Evolutionary conservation across 305 asterid species (phyloP).

Genomic region (Plantago lanceolata): DNA sequence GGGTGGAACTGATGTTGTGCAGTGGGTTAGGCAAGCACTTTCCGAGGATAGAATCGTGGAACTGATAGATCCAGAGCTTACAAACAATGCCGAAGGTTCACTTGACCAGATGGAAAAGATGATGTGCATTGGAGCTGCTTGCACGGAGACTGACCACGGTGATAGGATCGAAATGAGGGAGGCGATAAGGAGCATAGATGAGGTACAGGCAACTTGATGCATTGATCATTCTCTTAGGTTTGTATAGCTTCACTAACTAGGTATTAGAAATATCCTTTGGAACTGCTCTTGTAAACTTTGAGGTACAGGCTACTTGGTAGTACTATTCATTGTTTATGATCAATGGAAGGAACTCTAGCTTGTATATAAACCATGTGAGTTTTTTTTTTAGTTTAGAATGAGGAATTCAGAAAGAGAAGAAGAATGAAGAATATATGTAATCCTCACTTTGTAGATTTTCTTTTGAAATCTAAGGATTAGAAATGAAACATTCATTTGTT

Average conservation of each 20-base stretch:
- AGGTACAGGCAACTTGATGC: slow-evolving; percentile 31
- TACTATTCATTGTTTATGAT: background rate
- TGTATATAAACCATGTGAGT: slow-evolving; percentile 6
- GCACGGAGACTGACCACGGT: slow-evolving; percentile 49
- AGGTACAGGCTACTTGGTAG: too few species aligned
- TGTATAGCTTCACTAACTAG: slow-evolving; percentile 23
- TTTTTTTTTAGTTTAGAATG: slow-evolving; percentile 15
- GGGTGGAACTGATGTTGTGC: slow-evolving; percentile 80
- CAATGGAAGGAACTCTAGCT: slow-evolving; percentile 1
- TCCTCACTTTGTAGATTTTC: background rate
- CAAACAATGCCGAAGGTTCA: slow-evolving; percentile 20
- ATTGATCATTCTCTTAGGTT: slow-evolving; percentile 11
- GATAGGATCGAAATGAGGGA: slow-evolving; percentile 63
- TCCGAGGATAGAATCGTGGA: slow-evolving; percentile 43
- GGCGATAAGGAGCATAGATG: slow-evolving; percentile 62
- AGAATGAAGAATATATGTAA: slow-evolving; percentile 8
- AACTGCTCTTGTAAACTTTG: background rate
- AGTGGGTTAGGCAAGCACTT: slow-evolving; percentile 52
- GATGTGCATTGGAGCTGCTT: slow-evolving; percentile 52
- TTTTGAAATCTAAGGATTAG: too few species aligned
- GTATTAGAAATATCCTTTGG: too few species aligned
- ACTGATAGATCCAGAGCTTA: slow-evolving; percentile 68
- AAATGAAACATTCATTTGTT: too few species aligned
- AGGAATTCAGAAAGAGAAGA: background rate
- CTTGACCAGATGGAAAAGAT: slow-evolving; percentile 53